Base-by-base conservation (phyloP, 768 basidiomycete genomes). In the Naganishia randhawae region DNA sequence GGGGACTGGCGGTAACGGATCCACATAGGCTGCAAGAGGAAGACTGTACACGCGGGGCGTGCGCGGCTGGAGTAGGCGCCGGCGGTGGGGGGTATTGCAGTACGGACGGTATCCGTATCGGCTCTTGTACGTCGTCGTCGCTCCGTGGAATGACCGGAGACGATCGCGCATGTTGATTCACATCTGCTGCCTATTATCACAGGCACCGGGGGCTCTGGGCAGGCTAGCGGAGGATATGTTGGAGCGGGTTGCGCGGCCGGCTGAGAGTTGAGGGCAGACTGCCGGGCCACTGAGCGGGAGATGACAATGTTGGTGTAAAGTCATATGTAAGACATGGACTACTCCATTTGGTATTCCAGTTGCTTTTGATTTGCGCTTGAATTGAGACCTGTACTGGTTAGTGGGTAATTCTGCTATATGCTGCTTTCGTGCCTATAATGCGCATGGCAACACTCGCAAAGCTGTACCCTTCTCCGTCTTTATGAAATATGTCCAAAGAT, bases 1-100 rank as follows among this genome's bases (percentile, higher is more conserved):
- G 69, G 69, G 69, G 69, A 25, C 31, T 69, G 25, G 31, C 57
- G n/a, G 25, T 27, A 9, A 42, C 32, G n/a, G 55, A 70, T 35
- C 67, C 67, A 35, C 51, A 63, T 39, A 51, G 29, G 22, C 9
- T 63, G 39, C 14, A 63, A n/a, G 55, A 35, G 33, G 42, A 27
- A n/a, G 33, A 63, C 17, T 22, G n/a, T 17, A 48, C 41, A n/a
- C 50, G 67, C 9, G 67, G 67, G 13, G 50, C 17, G 8, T 68
- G 67, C 29, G 67, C 67, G 1, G 67, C 57, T n/a, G 67, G 67
- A 3, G 37, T 17, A 50, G 61, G 66, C 31, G 35, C 61, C 2
- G 57, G 57, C 11, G 67, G 67, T 6, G 67, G 67, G 8, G 55
- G 37, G 4, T 68, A 54, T 29, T 50, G 57, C 22, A 48, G 57